phyloP scores from a whole-genome alignment of 495 filamentous ascomycete genomes.

The Pseudevernia furfuracea region DNA sequence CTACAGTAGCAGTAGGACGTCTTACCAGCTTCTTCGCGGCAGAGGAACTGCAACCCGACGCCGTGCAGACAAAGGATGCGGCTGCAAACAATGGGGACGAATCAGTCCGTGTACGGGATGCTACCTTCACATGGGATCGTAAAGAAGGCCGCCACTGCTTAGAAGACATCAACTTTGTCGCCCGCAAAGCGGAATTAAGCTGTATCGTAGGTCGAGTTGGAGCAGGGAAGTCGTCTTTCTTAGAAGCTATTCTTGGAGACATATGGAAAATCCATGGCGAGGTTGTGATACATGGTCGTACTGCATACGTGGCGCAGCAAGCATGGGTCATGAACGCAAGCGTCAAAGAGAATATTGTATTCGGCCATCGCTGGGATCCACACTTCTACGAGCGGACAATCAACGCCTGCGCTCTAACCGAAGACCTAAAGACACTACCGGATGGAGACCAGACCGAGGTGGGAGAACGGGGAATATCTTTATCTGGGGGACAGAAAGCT shows the following conservation, averaged over 20 bases:
- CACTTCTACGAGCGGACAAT: conserved; percentile 90
- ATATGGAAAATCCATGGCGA: conserved; percentile 84
- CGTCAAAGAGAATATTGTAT: conserved; percentile 93
- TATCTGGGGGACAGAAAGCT: conserved; percentile 95
- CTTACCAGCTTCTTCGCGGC: conserved; percentile 79
- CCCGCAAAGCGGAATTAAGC: conserved; percentile 81
- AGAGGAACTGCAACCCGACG: conserved; percentile 84
- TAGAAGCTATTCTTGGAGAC: conserved; percentile 81
- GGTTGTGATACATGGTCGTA: conserved; percentile 68
- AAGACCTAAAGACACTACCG: conserved; percentile 87
- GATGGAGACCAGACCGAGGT: conserved; percentile 97
- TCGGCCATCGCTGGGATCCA: conserved; percentile 92
- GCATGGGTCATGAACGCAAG: conserved; percentile 98
- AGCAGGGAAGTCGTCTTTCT: conserved; percentile 84
- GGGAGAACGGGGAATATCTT: conserved; percentile 91
- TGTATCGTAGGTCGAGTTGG: conserved; percentile 96
- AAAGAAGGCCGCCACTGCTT: conserved; percentile 54
- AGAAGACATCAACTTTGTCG: conserved; percentile 76
- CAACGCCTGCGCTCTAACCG: conserved; percentile 82
- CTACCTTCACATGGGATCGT: conserved; percentile 90
- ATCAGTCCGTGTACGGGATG: conserved; percentile 71
- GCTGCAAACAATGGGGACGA: conserved; percentile 73
- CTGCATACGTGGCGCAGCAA: conserved; percentile 87
- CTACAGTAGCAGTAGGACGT: conserved; percentile 82
- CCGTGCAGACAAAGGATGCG: conserved; percentile 59